Percentiles rank a stretch among this genome's conserved stretches.
Conservation (phyloP, 1,284 basidiomycete species). For the Ganoderma lingzhi region DNA sequence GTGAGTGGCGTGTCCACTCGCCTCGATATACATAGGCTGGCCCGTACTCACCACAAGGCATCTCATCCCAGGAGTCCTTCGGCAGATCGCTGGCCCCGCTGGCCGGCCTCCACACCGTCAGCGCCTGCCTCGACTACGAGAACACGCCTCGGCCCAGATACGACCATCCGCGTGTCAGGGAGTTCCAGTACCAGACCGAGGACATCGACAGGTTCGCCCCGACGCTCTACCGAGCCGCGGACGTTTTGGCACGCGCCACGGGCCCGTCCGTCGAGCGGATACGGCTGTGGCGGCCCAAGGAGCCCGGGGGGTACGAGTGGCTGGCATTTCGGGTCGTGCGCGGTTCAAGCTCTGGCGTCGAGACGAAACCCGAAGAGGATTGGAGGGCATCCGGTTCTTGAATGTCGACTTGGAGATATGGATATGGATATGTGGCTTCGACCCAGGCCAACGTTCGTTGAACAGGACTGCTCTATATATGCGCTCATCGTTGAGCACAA, state of each 20-base stretch:
- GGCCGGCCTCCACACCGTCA: background rate
- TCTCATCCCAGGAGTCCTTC: background rate
- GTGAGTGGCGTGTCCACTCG: background rate
- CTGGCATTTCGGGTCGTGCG: background rate
- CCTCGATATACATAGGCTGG: background rate
- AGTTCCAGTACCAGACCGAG: background rate
- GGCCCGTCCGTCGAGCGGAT: background rate
- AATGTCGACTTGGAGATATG: background rate
- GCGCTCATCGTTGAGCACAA: too few relatives aligned
- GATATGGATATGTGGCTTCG: too few relatives aligned
- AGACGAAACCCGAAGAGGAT: background rate
- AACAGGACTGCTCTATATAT: too few relatives aligned
- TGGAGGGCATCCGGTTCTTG: background rate
- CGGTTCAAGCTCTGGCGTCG: background rate
- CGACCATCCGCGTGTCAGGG: background rate
- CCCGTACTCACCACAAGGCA: background rate
- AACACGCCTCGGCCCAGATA: background rate
- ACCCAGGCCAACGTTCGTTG: too few relatives aligned
- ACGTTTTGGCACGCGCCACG: background rate
- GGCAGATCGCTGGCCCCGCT: background rate
- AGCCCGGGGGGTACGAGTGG: background rate
- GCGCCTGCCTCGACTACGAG: slow-evolving; percentile 2
- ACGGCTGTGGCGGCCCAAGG: background rate
- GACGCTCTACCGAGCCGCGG: background rate
- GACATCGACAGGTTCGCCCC: background rate